A percentile compares a stretch with the other conserved stretches of the same genome.
Conservation (phyloP, 352 stramenopile species). For the Phytophthora hybrid region DNA sequence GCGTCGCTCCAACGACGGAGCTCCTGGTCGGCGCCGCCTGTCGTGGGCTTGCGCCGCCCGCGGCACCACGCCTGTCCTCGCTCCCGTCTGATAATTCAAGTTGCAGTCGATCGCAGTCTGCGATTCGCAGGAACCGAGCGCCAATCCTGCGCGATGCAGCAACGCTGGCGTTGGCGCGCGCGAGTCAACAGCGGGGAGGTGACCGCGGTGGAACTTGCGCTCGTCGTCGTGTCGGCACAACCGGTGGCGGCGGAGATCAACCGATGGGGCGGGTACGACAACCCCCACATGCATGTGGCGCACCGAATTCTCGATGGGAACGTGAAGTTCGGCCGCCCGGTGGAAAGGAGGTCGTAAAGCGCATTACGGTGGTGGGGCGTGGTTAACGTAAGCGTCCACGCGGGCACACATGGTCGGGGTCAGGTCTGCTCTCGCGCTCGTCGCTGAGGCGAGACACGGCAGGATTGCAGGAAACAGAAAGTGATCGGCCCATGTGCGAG, state of each 20-base stretch:
- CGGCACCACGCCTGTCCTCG: slow-evolving; percentile 31
- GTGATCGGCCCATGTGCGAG: not conserved
- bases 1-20: too few relatives aligned
- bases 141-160: slow-evolving; percentile 23
- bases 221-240: slow-evolving; percentile 24
- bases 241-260: slow-evolving; percentile 15
- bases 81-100: slow-evolving; percentile 40
- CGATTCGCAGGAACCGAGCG: not conserved
- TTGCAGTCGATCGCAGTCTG: slow-evolving; percentile 11
- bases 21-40: not conserved
- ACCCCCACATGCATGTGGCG: slow-evolving; percentile 1
- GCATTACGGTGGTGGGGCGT: not conserved
- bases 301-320: slow-evolving; percentile 39
- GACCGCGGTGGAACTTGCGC: slow-evolving; percentile 10
- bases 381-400: not conserved
- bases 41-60: slow-evolving; percentile 16
- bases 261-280: slow-evolving; percentile 36
- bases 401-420: not conserved
- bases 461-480: not conserved
- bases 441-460: not conserved
- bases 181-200: not conserved
- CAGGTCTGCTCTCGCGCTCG: not conserved
- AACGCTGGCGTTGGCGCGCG: slow-evolving; percentile 7
- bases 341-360: slow-evolving; percentile 8
- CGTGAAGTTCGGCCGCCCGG: slow-evolving; percentile 12